Percentiles rank a stretch among this genome's conserved stretches.
Conservation (phyloP, 805 yeast genomes). For the Sugiyamaella marilandica region DNA sequence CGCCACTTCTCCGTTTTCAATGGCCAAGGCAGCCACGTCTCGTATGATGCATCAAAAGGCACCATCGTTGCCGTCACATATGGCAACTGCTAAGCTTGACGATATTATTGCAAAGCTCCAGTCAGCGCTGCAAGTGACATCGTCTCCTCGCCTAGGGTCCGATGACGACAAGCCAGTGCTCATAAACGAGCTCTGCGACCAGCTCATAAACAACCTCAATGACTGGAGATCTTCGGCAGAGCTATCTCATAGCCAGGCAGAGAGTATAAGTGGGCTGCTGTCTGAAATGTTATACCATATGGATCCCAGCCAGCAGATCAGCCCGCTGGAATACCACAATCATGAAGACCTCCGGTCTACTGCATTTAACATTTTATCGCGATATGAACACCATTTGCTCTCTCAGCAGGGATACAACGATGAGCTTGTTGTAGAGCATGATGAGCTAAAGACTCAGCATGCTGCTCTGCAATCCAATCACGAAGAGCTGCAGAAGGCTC, state of each 20-base stretch:
- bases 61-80: background rate
- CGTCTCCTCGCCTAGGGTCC: constrained; percentile 9
- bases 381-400: background rate
- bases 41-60: constrained; percentile 14
- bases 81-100: background rate
- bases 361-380: background rate
- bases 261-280: background rate
- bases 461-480: background rate
- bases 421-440: background rate
- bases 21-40: constrained; percentile 11
- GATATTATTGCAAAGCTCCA: constrained; percentile 6
- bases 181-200: constrained; percentile 2
- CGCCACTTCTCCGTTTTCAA: background rate
- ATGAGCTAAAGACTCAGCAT: background rate
- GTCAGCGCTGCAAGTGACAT: constrained; percentile 4
- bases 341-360: background rate
- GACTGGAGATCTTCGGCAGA: background rate
- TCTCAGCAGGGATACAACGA: too few species aligned
- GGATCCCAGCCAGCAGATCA: constrained; percentile 3
- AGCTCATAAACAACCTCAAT: background rate
- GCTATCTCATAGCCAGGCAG: background rate
- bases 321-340: background rate
- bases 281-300: constrained; percentile 1
- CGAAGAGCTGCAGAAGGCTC: background rate
- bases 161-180: constrained; percentile 2